A percentile compares a stretch with the other conserved stretches of the same genome.
Conservation (phyloP, 306 rosid genomes). For the Vigna hirtella region DNA sequence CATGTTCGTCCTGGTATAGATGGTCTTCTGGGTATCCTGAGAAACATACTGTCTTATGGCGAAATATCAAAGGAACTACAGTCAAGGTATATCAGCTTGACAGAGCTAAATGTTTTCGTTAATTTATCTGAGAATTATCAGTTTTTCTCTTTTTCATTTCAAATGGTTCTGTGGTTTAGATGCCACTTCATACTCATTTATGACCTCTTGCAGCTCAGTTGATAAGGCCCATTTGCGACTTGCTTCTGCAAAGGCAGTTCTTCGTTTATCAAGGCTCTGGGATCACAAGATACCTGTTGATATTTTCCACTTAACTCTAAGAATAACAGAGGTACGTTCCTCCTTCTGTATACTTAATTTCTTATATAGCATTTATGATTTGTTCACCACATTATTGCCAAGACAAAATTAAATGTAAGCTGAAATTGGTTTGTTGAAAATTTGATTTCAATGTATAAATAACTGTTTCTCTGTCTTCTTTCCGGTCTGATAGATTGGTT, state of each 20-base stretch:
- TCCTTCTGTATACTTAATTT: conserved; percentile 39
- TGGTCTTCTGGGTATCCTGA: conserved; percentile 73
- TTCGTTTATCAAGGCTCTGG: conserved; percentile 91
- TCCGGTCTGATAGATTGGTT: conserved; percentile 69
- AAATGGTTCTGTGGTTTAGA: conserved; percentile 39
- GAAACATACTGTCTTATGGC: conserved; percentile 81
- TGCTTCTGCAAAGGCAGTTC: conserved; percentile 95
- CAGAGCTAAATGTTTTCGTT: neutral
- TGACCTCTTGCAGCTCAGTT: conserved; percentile 73
- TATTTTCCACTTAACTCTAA: conserved; percentile 81
- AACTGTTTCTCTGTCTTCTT: conserved; percentile 44
- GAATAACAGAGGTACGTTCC: conserved; percentile 68
- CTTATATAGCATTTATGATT: conserved; percentile 34
- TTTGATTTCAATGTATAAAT: conserved; percentile 40
- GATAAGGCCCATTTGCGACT: conserved; percentile 95
- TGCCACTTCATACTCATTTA: conserved; percentile 41
- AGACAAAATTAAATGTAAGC: conserved; percentile 26
- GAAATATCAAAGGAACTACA: conserved; percentile 84
- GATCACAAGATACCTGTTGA: conserved; percentile 88
- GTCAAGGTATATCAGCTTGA: conserved; percentile 73
- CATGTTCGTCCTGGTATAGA: conserved; percentile 85
- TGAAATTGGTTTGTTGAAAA: conserved; percentile 34
- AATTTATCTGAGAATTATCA: conserved; percentile 1
- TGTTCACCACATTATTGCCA: conserved; percentile 34
- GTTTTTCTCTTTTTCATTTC: conserved; percentile 3